phyloP scores from a whole-genome alignment of 176 grass and related monocot species.

The barley (Hordeum vulgare) region DNA sequence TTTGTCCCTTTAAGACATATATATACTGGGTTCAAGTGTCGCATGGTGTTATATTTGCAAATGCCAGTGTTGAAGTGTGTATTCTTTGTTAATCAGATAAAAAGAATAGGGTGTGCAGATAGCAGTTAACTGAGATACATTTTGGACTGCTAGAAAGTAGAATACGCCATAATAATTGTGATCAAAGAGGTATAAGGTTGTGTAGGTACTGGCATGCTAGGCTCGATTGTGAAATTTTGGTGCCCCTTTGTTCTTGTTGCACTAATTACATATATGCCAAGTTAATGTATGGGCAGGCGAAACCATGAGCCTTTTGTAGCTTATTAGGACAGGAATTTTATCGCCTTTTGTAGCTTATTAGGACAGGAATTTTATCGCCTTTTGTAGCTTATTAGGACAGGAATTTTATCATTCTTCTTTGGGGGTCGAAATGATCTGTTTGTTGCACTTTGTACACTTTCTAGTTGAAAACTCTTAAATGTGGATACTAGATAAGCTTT shows the following conservation, averaged over 20 bases:
- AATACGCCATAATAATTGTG: neutral
- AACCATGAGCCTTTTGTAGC: neutral
- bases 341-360: too few relatives aligned
- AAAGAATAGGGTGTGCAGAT: neutral
- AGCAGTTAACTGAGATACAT: neutral
- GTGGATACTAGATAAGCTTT: neutral
- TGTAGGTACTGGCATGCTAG: neutral
- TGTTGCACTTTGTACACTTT: neutral
- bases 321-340: too few relatives aligned
- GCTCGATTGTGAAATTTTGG: neutral
- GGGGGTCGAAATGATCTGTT: neutral
- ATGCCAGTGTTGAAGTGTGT: neutral
- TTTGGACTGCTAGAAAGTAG: neutral
- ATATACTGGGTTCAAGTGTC: neutral
- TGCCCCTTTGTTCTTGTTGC: neutral
- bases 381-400: too few relatives aligned
- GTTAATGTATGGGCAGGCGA: neutral
- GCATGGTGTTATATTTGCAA: neutral
- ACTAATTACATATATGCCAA: neutral
- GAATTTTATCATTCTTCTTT: neutral
- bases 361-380: too few relatives aligned
- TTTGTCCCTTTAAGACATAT: neutral
- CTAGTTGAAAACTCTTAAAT: neutral
- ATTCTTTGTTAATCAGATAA: neutral
- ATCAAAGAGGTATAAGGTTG: neutral